Conservation (phyloP, 345 rosid genomes). For the Moricandia arvensis region DNA sequence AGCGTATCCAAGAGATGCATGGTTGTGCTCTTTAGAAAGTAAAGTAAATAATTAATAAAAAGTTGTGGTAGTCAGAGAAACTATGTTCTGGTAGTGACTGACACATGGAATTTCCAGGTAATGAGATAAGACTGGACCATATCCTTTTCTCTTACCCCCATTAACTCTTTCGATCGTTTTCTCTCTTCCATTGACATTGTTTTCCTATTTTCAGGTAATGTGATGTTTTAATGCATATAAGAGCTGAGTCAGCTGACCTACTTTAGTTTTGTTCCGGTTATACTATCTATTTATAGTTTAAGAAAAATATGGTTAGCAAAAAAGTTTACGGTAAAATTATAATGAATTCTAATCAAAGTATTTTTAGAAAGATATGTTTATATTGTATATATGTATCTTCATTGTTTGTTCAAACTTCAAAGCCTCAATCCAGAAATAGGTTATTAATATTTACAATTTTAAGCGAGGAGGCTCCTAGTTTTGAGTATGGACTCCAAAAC, state of each 20-base stretch:
- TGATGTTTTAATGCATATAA: background rate
- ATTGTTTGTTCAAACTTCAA: no score
- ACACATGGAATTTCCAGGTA: conserved; percentile 25
- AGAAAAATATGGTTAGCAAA: no score
- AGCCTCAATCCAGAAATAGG: no score
- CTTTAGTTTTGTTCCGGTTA: no score
- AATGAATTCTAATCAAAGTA: no score
- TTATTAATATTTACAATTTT: no score
- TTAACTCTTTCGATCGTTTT: conserved; percentile 10
- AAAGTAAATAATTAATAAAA: background rate
- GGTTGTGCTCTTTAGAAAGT: conserved; percentile 15
- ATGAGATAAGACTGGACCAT: conserved; percentile 37
- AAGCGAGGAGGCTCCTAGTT: background rate
- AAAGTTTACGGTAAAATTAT: no score
- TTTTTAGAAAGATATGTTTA: no score
- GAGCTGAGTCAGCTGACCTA: no score
- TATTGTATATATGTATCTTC: no score
- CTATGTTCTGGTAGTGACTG: conserved; percentile 21
- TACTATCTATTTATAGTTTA: background rate
- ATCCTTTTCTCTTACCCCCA: conserved; percentile 37
- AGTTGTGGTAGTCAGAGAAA: conserved; percentile 16
- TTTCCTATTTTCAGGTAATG: no score
- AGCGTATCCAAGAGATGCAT: conserved; percentile 25
- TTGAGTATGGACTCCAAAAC: background rate
- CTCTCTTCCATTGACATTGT: background rate